Evolutionary conservation across 345 rosid genomes (phyloP).

Genomic region (Eucalyptus guilfoylei): DNA sequence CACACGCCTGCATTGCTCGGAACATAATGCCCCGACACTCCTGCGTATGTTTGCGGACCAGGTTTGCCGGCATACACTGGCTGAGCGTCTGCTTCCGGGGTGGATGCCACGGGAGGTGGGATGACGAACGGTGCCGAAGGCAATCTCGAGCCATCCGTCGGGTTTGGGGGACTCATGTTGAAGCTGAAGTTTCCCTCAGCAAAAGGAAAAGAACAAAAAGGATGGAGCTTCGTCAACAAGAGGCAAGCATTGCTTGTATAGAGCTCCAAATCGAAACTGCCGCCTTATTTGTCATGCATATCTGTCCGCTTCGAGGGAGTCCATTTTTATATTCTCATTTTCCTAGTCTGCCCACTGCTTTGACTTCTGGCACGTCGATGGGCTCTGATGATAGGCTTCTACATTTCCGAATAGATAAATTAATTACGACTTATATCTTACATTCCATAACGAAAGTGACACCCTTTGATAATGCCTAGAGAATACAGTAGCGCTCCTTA

Average conservation of each 20-base stretch:
- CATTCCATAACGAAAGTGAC: not conserved
- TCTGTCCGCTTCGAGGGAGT: not conserved
- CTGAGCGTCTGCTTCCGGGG: not conserved
- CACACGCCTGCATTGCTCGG: not conserved
- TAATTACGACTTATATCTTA: not conserved
- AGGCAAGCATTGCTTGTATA: not conserved
- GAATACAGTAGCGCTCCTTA: not conserved
- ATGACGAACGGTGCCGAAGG: not conserved
- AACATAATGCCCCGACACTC: not conserved
- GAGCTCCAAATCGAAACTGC: not conserved
- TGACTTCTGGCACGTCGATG: not conserved
- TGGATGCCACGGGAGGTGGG: not conserved
- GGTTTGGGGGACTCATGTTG: not conserved
- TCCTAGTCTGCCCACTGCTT: not conserved
- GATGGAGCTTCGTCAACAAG: not conserved
- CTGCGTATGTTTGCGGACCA: not conserved
- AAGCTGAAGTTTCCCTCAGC: not conserved
- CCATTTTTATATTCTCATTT: not conserved
- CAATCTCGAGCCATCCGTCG: not conserved
- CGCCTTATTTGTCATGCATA: not conserved
- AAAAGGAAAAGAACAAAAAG: not conserved
- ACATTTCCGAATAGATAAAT: not conserved
- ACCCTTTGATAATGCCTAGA: not conserved
- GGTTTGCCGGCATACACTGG: not conserved
- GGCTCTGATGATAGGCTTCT: not conserved